Conservation (phyloP, 140 eudicot species). For the Stevia rebaudiana region DNA sequence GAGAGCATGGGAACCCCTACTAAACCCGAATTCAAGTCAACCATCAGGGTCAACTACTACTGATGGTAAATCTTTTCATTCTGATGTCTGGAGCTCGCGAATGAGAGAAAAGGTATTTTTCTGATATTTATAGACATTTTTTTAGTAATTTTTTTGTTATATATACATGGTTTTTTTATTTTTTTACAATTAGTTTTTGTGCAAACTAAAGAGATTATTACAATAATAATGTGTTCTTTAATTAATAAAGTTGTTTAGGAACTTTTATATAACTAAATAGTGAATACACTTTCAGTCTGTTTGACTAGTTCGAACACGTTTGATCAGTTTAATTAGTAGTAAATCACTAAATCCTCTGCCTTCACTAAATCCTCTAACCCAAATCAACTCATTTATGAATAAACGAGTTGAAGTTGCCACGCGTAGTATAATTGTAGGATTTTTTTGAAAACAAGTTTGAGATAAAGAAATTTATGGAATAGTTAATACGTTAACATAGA, state of each 20-base stretch:
- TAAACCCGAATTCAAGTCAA: slow-evolving; percentile 44
- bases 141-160: background rate
- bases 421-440: no score
- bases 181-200: background rate
- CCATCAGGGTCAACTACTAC: slow-evolving; percentile 42
- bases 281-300: background rate
- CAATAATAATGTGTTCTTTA: background rate
- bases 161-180: no score
- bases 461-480: no score
- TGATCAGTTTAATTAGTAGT: background rate
- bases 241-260: background rate
- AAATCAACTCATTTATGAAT: background rate
- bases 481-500: background rate
- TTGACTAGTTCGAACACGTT: background rate
- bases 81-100: slow-evolving; percentile 69
- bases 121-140: background rate
- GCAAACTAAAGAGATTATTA: background rate
- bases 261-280: background rate
- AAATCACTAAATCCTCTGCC: background rate
- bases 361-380: background rate
- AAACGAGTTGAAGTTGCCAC: background rate
- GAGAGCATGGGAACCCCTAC: slow-evolving; percentile 49
- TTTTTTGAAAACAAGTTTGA: background rate
- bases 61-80: slow-evolving; percentile 41
- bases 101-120: slow-evolving; percentile 67